phyloP scores from a whole-genome alignment of 139 green algal species.

The Volvox reticuliferus region DNA sequence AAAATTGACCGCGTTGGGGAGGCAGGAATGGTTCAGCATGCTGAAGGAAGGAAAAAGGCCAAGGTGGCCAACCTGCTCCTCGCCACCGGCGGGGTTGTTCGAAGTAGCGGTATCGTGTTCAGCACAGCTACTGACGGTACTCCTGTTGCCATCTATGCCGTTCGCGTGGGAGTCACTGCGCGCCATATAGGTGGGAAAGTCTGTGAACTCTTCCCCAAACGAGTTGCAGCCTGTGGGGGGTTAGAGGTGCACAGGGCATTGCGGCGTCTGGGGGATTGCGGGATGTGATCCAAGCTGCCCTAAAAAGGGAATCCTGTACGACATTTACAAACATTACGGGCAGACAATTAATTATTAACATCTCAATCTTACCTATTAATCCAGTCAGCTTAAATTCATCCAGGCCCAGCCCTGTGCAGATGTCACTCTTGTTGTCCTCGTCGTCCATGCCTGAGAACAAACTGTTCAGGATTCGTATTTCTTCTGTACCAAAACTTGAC shows the following conservation, averaged over 20 bases:
- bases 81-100: neutral
- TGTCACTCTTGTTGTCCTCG: neutral
- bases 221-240: slow-evolving; percentile 29
- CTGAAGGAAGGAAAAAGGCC: slow-evolving; percentile 54
- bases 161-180: neutral
- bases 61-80: slow-evolving; percentile 44
- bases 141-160: neutral
- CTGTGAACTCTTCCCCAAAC: slow-evolving; percentile 48
- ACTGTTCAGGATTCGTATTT: neutral
- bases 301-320: neutral
- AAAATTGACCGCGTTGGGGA: slow-evolving; percentile 54
- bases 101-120: neutral
- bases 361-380: neutral
- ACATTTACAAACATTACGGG: neutral
- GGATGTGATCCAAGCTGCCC: neutral
- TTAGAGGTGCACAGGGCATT: neutral
- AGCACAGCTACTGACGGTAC: neutral
- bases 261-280: neutral
- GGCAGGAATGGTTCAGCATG: slow-evolving; percentile 56
- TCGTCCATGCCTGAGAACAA: neutral
- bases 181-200: neutral
- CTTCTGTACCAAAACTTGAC: neutral
- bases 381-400: neutral
- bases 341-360: neutral
- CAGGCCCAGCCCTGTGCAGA: neutral